Percentiles rank a stretch among this genome's conserved stretches.
These are phyloP conservation scores for Sungouiella thailandica DNA, from an alignment of 805 yeast genomes.

Conservation along the genomic window DNA sequence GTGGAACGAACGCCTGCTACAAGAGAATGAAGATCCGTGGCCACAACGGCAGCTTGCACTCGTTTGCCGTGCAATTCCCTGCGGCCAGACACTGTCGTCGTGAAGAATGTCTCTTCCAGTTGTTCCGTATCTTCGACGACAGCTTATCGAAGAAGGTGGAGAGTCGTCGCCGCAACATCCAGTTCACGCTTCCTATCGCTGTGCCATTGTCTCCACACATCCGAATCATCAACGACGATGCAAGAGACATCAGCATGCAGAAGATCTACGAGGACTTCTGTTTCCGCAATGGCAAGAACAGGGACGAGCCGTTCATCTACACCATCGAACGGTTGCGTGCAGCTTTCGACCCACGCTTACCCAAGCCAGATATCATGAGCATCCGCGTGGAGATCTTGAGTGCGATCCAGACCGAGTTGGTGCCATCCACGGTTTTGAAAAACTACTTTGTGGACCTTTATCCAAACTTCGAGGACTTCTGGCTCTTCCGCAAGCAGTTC, in stretches of 20 bases:
- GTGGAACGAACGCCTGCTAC: slow-evolving; percentile 88
- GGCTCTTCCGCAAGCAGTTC: slow-evolving; percentile 95
- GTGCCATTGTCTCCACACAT: slow-evolving; percentile 94
- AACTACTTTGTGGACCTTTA: slow-evolving; percentile 70
- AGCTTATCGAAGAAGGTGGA: slow-evolving; percentile 78
- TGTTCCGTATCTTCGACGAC: slow-evolving; percentile 84
- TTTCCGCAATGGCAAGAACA: slow-evolving; percentile 59
- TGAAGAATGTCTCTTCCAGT: slow-evolving; percentile 89
- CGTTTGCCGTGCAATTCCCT: slow-evolving; percentile 95
- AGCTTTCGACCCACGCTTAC: slow-evolving; percentile 88
- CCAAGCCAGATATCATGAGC: slow-evolving; percentile 86
- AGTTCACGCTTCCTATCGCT: slow-evolving; percentile 84
- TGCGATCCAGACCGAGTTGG: slow-evolving; percentile 81
- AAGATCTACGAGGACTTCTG: slow-evolving; percentile 86
- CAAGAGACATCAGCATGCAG: slow-evolving; percentile 69
- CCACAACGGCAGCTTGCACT: slow-evolving; percentile 85
- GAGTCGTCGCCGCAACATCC: slow-evolving; percentile 78
- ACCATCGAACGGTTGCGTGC: slow-evolving; percentile 82
- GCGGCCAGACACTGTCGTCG: slow-evolving; percentile 97
- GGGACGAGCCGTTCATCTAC: slow-evolving; percentile 88
- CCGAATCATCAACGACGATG: slow-evolving; percentile 81
- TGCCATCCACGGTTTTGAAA: slow-evolving; percentile 78
- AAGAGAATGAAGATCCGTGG: slow-evolving; percentile 87
- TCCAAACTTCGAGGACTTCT: slow-evolving; percentile 84
- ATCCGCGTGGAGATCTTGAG: slow-evolving; percentile 87